Base-by-base conservation (phyloP, 2,329 filamentous ascomycete species). In the Gyromitra esculenta region DNA sequence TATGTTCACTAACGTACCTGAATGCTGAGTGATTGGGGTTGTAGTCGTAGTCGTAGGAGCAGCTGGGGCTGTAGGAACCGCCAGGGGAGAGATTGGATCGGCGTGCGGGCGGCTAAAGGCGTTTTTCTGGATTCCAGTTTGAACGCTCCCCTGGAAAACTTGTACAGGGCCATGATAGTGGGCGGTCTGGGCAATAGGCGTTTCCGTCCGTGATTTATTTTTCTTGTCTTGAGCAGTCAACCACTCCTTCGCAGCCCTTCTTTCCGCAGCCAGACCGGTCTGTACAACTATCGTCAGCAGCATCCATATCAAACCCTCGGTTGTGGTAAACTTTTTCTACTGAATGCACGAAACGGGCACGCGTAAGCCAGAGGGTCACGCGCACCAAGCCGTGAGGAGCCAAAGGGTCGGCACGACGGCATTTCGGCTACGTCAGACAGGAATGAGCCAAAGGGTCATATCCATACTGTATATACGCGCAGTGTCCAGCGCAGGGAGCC, bases 381-480 rank as follows among this genome's bases (percentile, higher is more conserved):
- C 25, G 43, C 25, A 31, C 25, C 60, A 64, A 21, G 60, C 50
- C 60, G 9, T 50, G 41, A 18, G 60, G 60, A 64, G 60, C 60
- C 60, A 35, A 31, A 50, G 60, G 60, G 60, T 64, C 60, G 60
- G 3, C 41, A 50, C 39, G 60, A 64, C 60, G 9, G 41, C 60
- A 64, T 64, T 50, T 48, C 41, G n/a, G 43, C 60, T 64, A 18
- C 60, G 60, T 64, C 60, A 64, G 60, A 41, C 41, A 50, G 60
- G 60, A 64, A 35, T 15, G 60, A 48, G 60, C 60, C 60, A 50
- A 64, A 50, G 60, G 60, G 41, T 64, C 60, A 50, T 64, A 15
- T 64, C 60, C 60, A 21, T 64, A 64, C 41, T 64, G 60, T 64
- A 41, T 64, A 64, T 31, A 21, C 60, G 60, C 60, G 60, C 60